Conservation (phyloP, 768 basidiomycete genomes). For the Russula sp. region DNA sequence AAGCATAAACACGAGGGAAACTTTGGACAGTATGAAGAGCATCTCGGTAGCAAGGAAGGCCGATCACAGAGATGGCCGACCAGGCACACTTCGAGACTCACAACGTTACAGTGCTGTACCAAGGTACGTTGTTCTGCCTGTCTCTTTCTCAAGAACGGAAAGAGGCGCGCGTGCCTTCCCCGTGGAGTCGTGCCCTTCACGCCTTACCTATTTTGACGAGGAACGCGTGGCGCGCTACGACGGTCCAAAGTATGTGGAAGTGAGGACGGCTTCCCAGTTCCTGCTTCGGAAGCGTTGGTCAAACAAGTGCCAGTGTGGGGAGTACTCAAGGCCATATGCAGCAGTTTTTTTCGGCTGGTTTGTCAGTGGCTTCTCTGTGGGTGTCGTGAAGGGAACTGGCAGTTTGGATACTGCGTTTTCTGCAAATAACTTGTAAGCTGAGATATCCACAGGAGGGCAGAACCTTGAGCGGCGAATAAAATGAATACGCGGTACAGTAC, state of each 20-base stretch:
- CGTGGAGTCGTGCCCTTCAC: not conserved
- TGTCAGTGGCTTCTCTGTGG: not conserved
- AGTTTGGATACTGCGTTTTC: not conserved
- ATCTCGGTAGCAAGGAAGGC: no score
- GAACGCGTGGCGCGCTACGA: conserved; percentile 20
- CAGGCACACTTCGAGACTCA: no score
- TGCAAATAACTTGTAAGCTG: not conserved
- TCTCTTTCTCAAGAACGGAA: conserved; percentile 20
- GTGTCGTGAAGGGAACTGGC: not conserved
- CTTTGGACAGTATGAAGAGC: no score
- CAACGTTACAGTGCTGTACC: conserved; percentile 20
- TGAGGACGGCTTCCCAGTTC: conserved; percentile 23
- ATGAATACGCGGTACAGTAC: conserved; percentile 33
- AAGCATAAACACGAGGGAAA: no score
- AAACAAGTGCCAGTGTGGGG: not conserved
- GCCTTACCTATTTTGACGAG: conserved; percentile 11
- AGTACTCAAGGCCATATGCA: not conserved
- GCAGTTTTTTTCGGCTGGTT: not conserved
- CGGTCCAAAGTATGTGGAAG: conserved; percentile 12
- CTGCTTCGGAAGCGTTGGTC: conserved; percentile 15
- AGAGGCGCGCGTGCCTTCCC: conserved; percentile 12
- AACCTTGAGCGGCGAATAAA: no score
- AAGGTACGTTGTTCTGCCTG: conserved; percentile 8
- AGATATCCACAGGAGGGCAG: not conserved
- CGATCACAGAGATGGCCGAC: no score